Percentiles rank a stretch among this genome's conserved stretches.
Conservation (phyloP, 805 yeast species). For the Cyberlindnera lachancei region DNA sequence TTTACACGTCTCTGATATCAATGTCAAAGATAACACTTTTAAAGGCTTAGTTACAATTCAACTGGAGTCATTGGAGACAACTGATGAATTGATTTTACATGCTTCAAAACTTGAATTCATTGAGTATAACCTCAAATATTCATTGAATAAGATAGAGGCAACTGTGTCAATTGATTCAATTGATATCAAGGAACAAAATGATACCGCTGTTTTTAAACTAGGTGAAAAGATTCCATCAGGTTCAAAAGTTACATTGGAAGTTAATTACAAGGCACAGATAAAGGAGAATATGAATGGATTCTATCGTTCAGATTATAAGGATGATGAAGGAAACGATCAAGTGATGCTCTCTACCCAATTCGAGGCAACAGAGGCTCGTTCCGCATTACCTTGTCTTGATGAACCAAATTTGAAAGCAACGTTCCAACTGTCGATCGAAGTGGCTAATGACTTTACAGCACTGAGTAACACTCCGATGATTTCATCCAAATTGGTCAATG, state of each 20-base stretch:
- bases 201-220: conserved; percentile 54
- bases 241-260: conserved; percentile 33
- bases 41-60: conserved; percentile 48
- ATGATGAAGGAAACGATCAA: conserved; percentile 51
- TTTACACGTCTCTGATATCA: conserved; percentile 49
- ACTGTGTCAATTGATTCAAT: conserved; percentile 24
- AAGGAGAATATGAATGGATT: conserved; percentile 76
- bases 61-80: conserved; percentile 40
- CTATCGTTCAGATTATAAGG: conserved; percentile 61
- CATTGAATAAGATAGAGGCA: conserved; percentile 28
- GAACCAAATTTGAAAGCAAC: conserved; percentile 77
- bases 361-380: conserved; percentile 79
- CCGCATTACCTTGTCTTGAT: conserved; percentile 81
- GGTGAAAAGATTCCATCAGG: conserved; percentile 31
- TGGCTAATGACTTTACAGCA: conserved; percentile 47
- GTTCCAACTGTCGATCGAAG: conserved; percentile 55
- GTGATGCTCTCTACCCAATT: conserved; percentile 77
- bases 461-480: conserved; percentile 61
- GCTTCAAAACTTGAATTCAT: conserved; percentile 52
- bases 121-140: conserved; percentile 30
- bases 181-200: conserved; percentile 41
- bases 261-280: conserved; percentile 51
- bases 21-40: conserved; percentile 49
- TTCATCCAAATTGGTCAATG: conserved; percentile 37
- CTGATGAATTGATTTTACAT: conserved; percentile 47